phyloP scores from a whole-genome alignment of 495 filamentous ascomycete species.

The Trichoderma asperelloides region DNA sequence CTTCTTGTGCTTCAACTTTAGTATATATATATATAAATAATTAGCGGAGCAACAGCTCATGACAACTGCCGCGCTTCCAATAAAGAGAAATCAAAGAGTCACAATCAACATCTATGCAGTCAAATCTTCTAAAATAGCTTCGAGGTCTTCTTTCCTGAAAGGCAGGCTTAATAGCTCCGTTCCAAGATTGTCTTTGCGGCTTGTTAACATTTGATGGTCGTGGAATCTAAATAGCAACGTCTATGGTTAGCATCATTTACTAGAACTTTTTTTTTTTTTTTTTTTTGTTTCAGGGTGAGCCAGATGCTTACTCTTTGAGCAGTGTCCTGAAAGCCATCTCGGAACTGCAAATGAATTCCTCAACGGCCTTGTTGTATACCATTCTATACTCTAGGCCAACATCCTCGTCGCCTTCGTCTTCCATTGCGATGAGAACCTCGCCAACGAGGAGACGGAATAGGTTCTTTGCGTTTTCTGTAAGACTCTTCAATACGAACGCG shows the following conservation, averaged over 20 bases:
- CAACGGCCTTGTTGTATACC: constrained; percentile 88
- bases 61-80: background rate
- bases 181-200: constrained; percentile 72
- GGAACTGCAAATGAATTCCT: constrained; percentile 92
- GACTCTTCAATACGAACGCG: constrained; percentile 74
- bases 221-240: constrained; percentile 52
- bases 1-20: background rate
- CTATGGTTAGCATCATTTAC: constrained; percentile 18
- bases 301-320: constrained; percentile 70
- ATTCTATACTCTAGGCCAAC: constrained; percentile 78
- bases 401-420: constrained; percentile 42
- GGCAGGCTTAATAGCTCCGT: constrained; percentile 81
- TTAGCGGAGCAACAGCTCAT: no score
- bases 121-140: constrained; percentile 80
- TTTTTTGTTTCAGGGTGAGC: no score
- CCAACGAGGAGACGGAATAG: constrained; percentile 76
- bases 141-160: constrained; percentile 79
- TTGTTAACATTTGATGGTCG: constrained; percentile 93
- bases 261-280: no score
- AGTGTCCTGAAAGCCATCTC: constrained; percentile 92
- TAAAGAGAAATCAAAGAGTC: background rate
- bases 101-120: constrained; percentile 31
- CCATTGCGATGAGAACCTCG: constrained; percentile 69
- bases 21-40: no score
- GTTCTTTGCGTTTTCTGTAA: constrained; percentile 85